phyloP scores from a whole-genome alignment of 768 basidiomycete genomes.

The Russula earlei region DNA sequence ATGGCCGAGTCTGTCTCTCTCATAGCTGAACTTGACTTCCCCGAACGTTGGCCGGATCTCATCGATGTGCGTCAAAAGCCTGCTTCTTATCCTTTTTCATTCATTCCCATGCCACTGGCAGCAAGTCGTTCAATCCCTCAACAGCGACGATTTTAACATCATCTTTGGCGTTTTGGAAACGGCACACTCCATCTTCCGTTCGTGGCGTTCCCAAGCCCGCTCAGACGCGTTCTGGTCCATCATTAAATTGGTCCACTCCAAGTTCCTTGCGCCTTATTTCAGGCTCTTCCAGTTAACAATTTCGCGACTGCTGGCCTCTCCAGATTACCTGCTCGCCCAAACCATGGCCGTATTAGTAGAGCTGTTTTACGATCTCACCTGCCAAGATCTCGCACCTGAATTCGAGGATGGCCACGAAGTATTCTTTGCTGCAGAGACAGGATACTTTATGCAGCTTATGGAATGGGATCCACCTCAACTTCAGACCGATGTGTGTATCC shows the following conservation, averaged over 20 bases:
- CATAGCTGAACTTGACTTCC: constrained; percentile 90
- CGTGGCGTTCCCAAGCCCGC: constrained; percentile 87
- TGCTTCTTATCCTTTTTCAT: neutral
- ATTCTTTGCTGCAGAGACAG: constrained; percentile 64
- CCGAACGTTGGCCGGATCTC: constrained; percentile 76
- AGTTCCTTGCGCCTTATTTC: constrained; percentile 79
- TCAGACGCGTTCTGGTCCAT: constrained; percentile 79
- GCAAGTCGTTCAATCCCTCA: constrained; percentile 86
- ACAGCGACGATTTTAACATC: constrained; percentile 67
- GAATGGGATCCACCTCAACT: constrained; percentile 67
- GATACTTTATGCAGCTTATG: constrained; percentile 75
- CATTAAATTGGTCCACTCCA: constrained; percentile 82
- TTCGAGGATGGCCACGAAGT: constrained; percentile 82
- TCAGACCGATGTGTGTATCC: constrained; percentile 51
- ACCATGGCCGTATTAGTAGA: constrained; percentile 72
- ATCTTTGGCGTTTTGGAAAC: constrained; percentile 90
- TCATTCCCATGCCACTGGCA: neutral
- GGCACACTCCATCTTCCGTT: constrained; percentile 90
- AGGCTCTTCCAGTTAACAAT: constrained; percentile 69
- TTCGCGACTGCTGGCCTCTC: constrained; percentile 37
- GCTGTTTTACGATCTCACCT: constrained; percentile 88
- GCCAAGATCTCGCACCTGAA: constrained; percentile 89
- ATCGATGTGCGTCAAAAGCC: constrained; percentile 63
- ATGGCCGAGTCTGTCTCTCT: constrained; percentile 89
- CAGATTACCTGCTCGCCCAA: constrained; percentile 47